A percentile compares a stretch with the other conserved stretches of the same genome.
Evolutionary conservation across 73 alveolate genomes (phyloP).

Genomic region (Paramecium octaurelia): DNA sequence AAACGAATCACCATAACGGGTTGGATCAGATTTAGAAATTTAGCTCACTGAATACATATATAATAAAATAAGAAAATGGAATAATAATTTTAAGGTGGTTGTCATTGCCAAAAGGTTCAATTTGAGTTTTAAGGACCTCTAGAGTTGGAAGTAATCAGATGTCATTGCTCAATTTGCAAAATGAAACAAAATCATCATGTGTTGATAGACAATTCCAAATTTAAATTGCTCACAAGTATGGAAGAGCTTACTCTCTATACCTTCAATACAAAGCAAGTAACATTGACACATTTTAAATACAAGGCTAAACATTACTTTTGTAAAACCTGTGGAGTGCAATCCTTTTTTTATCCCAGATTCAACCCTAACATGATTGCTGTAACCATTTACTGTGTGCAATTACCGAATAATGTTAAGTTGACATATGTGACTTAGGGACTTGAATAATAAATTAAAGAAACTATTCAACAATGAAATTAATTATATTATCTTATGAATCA

Average conservation of each 20-base stretch:
- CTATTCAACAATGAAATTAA: neutral
- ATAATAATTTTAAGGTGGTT: conserved; percentile 43
- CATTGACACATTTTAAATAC: neutral
- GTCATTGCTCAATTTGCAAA: conserved; percentile 80
- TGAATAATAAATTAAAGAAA: neutral
- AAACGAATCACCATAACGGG: neutral
- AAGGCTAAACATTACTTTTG: conserved; percentile 78
- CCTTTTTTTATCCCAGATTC: conserved; percentile 78
- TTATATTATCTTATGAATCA: neutral
- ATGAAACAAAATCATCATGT: conserved; percentile 78
- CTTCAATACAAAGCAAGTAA: conserved; percentile 66
- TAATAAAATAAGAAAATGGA: neutral
- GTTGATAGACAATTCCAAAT: conserved; percentile 44
- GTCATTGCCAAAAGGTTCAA: conserved; percentile 73
- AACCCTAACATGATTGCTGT: conserved; percentile 82
- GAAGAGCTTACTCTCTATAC: conserved; percentile 61
- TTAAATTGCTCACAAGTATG: conserved; percentile 63
- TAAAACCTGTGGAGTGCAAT: conserved; percentile 75
- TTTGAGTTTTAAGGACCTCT: conserved; percentile 70
- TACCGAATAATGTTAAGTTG: conserved; percentile 31
- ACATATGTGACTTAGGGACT: neutral
- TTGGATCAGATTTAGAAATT: neutral
- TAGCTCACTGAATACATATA: neutral
- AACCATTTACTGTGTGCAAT: conserved; percentile 75
- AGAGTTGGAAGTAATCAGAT: conserved; percentile 57